Conservation (phyloP, 495 filamentous ascomycete genomes). For the Achaetomiella virescens region DNA sequence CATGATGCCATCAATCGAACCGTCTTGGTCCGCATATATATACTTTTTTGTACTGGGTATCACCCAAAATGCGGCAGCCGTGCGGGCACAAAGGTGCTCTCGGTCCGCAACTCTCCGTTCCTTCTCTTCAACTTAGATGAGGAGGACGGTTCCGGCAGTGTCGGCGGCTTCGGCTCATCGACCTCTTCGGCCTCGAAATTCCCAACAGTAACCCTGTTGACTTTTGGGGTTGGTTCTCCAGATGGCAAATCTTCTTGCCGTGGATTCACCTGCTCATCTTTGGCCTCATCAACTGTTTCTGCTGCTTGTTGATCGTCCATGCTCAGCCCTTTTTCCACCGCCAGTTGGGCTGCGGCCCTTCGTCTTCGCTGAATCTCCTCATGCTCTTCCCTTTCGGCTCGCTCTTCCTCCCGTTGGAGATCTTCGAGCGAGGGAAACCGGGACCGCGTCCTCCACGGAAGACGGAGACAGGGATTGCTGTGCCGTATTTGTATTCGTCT, state of each 20-base stretch:
- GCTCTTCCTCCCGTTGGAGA: slow-evolving; percentile 71
- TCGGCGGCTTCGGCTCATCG: slow-evolving; percentile 13
- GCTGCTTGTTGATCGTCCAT: slow-evolving; percentile 28
- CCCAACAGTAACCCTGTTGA: not conserved
- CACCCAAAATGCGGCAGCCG: slow-evolving; percentile 31
- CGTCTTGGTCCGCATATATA: not conserved
- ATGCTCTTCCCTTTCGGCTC: slow-evolving; percentile 61
- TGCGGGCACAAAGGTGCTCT: slow-evolving; percentile 28
- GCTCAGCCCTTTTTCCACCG: slow-evolving; percentile 60
- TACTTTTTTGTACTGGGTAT: not conserved
- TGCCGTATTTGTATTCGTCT: slow-evolving; percentile 28
- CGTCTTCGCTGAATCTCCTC: slow-evolving; percentile 62
- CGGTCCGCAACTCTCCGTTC: not conserved
- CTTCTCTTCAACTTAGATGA: not conserved
- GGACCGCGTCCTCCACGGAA: slow-evolving; percentile 20
- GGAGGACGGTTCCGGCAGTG: not conserved
- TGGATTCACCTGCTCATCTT: not conserved
- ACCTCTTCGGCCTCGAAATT: not conserved
- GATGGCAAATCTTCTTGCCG: not conserved
- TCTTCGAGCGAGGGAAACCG: slow-evolving; percentile 58
- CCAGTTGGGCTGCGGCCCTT: slow-evolving; percentile 64
- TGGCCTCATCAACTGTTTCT: slow-evolving; percentile 9
- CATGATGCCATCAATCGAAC: no score
- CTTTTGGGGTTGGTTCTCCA: not conserved
- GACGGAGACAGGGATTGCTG: slow-evolving; percentile 29